phyloP scores from a whole-genome alignment of 2,329 filamentous ascomycete species.

The Exophiala sp. region DNA sequence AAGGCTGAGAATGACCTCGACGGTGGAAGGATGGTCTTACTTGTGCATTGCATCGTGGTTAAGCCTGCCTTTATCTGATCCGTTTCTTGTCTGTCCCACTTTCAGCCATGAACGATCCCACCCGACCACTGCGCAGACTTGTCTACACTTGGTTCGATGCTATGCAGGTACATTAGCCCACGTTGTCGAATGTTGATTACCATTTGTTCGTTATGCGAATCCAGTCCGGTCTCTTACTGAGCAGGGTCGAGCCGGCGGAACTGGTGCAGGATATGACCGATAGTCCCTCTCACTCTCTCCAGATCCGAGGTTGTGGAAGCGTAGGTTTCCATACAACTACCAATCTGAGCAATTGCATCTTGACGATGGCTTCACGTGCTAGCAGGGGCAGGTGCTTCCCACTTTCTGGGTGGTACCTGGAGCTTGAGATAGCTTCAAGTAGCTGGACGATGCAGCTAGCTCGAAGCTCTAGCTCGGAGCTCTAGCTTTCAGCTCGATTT shows the following conservation, averaged over 20 bases:
- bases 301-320: no score
- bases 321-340: no score
- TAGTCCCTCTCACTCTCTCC: no score
- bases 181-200: conserved; percentile 4
- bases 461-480: conserved; percentile 2
- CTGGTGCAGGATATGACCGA: no score
- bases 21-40: no score
- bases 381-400: neutral
- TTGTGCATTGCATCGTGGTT: no score
- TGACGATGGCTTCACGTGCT: neutral
- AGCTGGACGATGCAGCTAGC: neutral
- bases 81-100: no score
- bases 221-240: neutral
- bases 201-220: conserved; percentile 13
- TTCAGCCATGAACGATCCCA: no score
- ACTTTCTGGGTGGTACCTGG: neutral
- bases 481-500: neutral
- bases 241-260: no score
- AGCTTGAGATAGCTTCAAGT: neutral
- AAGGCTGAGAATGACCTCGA: no score
- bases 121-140: neutral
- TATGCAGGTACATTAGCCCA: conserved; percentile 18
- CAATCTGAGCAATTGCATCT: neutral
- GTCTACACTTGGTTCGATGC: neutral
- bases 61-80: no score